These are phyloP conservation scores for Scutellaria baicalensis DNA, from an alignment of 257 asterid species.

Conservation along the genomic window DNA sequence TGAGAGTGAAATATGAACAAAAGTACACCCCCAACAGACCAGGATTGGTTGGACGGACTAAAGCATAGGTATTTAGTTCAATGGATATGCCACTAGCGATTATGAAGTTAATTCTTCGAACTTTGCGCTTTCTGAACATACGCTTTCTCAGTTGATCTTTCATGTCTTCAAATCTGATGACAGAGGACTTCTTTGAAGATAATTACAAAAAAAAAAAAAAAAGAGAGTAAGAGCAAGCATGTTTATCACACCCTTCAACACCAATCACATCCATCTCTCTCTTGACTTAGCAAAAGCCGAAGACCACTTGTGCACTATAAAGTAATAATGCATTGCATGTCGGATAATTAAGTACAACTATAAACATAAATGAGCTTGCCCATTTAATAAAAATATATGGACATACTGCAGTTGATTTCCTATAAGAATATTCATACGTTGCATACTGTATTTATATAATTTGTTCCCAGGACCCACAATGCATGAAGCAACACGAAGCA, in stretches of 20 bases:
- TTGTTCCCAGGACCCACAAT: background rate
- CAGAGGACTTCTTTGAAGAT: conserved; percentile 6
- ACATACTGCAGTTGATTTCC: background rate
- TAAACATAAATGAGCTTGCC: background rate
- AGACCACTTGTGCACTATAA: background rate
- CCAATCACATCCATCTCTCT: background rate
- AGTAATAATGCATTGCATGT: background rate
- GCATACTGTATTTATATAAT: background rate
- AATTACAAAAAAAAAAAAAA: background rate
- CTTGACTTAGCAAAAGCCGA: background rate
- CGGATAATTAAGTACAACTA: background rate
- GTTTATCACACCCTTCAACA: background rate
- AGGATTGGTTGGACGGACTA: conserved; percentile 91
- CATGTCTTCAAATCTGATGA: conserved; percentile 80
- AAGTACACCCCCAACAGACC: conserved; percentile 37
- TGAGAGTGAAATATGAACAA: conserved; percentile 1
- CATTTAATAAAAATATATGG: background rate
- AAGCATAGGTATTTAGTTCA: conserved; percentile 75
- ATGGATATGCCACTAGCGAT: conserved; percentile 66
- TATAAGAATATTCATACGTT: background rate
- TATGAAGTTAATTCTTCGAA: conserved; percentile 66
- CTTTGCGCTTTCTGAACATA: conserved; percentile 88
- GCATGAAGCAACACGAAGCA: conserved; percentile 2
- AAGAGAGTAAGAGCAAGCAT: background rate
- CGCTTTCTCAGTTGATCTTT: conserved; percentile 85